Evolutionary conservation across 2,329 filamentous ascomycete species (phyloP).

Genomic region (Juglanconis oblonga): DNA sequence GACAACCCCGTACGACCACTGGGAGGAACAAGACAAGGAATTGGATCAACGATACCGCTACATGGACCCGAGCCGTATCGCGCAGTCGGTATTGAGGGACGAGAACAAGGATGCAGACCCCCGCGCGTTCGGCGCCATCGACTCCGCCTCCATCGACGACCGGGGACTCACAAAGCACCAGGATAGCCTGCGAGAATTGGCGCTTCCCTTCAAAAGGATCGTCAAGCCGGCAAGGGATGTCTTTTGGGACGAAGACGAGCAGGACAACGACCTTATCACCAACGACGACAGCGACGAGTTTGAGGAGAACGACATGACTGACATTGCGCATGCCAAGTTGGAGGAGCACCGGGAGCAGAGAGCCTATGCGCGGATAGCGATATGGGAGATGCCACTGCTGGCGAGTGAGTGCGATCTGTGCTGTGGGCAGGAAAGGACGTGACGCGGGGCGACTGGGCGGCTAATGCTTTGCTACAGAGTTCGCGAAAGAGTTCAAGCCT

Average conservation of each 20-base stretch:
- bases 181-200: slow-evolving; percentile 8
- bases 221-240: slow-evolving; percentile 29
- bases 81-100: slow-evolving; percentile 1
- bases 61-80: slow-evolving; percentile 14
- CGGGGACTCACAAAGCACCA: slow-evolving; percentile 19
- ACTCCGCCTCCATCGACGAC: slow-evolving; percentile 16
- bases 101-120: slow-evolving; percentile 6
- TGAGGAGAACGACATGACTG: slow-evolving; percentile 80
- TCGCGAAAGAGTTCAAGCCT: slow-evolving; percentile 75
- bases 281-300: slow-evolving; percentile 57
- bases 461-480: slow-evolving; percentile 57
- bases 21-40: slow-evolving; percentile 21
- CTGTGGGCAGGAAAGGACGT: neutral
- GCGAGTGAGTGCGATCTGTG: slow-evolving; percentile 60
- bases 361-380: slow-evolving; percentile 81
- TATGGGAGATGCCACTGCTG: slow-evolving; percentile 94
- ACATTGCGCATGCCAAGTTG: slow-evolving; percentile 79
- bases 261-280: slow-evolving; percentile 43
- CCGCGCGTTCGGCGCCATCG: neutral
- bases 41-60: slow-evolving; percentile 11
- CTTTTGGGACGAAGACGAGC: slow-evolving; percentile 51
- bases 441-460: neutral
- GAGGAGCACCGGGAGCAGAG: slow-evolving; percentile 85
- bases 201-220: slow-evolving; percentile 22
- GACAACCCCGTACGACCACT: slow-evolving; percentile 16